phyloP scores from a whole-genome alignment of 176 grass and related monocot genomes.

The Carex kokanica region DNA sequence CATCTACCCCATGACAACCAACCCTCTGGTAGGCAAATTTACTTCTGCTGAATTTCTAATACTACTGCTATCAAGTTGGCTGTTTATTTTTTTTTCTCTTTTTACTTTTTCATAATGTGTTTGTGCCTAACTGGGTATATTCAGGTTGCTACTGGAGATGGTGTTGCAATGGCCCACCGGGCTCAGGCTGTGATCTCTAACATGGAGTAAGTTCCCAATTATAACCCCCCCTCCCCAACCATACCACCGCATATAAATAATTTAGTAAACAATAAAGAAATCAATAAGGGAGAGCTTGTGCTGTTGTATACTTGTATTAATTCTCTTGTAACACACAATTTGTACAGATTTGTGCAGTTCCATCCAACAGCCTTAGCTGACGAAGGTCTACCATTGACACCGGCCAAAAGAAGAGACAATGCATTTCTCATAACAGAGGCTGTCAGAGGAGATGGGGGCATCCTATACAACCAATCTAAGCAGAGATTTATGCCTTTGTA shows the following conservation, averaged over 20 bases:
- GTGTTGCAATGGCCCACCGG: slow-evolving; percentile 90
- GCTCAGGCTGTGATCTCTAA: slow-evolving; percentile 96
- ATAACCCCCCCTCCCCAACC: not conserved
- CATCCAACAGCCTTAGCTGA: slow-evolving; percentile 93
- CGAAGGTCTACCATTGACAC: slow-evolving; percentile 81
- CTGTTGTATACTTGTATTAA: not conserved
- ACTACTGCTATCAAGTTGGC: not conserved
- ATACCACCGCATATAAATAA: slow-evolving; percentile 1
- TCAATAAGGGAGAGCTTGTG: not conserved
- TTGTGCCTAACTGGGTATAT: slow-evolving; percentile 17
- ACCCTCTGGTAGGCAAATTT: slow-evolving; percentile 57
- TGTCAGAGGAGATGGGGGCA: slow-evolving; percentile 87
- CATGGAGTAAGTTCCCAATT: slow-evolving; percentile 79
- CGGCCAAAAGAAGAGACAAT: slow-evolving; percentile 65
- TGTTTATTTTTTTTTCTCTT: not conserved
- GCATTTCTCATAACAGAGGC: slow-evolving; percentile 93
- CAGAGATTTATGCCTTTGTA: slow-evolving; percentile 90
- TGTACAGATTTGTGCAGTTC: slow-evolving; percentile 91
- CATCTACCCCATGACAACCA: slow-evolving; percentile 94
- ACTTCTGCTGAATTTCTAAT: slow-evolving; percentile 3
- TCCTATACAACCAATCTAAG: slow-evolving; percentile 87
- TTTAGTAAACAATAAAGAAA: not conserved
- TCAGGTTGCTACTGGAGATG: slow-evolving; percentile 96
- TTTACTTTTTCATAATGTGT: not conserved
- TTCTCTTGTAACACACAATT: not conserved